A percentile compares a stretch with the other conserved stretches of the same genome.
These are phyloP conservation scores for Gypsophila paniculata DNA, from an alignment of 179 eudicot species.

Conservation along the genomic window DNA sequence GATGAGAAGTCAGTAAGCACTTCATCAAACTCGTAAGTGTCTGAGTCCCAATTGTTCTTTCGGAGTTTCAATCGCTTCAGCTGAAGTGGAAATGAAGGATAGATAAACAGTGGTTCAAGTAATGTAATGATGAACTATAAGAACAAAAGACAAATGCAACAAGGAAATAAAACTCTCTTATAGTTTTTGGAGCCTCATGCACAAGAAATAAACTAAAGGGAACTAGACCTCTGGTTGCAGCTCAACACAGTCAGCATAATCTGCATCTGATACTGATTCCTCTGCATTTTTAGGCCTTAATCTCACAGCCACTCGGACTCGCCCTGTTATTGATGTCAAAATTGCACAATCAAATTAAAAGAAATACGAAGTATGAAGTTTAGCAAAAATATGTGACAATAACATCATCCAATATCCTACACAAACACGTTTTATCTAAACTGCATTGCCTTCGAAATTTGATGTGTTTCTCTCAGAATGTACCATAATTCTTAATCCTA, in stretches of 20 bases:
- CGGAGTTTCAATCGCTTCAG: conserved; percentile 88
- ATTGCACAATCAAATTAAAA: not conserved
- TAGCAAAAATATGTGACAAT: not conserved
- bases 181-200: not conserved
- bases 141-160: not conserved
- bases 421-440: not conserved
- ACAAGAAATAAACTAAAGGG: not conserved
- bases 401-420: too few species aligned
- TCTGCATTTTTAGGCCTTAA: conserved; percentile 90
- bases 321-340: conserved; percentile 49
- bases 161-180: not conserved
- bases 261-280: conserved; percentile 88
- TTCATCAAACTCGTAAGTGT: conserved; percentile 96
- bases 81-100: conserved; percentile 36
- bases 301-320: conserved; percentile 97
- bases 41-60: conserved; percentile 98
- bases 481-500: not conserved
- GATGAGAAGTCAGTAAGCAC: conserved; percentile 88
- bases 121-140: not conserved
- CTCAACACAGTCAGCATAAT: conserved; percentile 96
- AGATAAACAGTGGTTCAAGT: not conserved
- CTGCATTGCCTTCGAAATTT: not conserved
- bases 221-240: conserved; percentile 76
- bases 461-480: not conserved
- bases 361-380: not conserved